phyloP scores from a whole-genome alignment of 305 asterid genomes.

The Euphrasia arctica region DNA sequence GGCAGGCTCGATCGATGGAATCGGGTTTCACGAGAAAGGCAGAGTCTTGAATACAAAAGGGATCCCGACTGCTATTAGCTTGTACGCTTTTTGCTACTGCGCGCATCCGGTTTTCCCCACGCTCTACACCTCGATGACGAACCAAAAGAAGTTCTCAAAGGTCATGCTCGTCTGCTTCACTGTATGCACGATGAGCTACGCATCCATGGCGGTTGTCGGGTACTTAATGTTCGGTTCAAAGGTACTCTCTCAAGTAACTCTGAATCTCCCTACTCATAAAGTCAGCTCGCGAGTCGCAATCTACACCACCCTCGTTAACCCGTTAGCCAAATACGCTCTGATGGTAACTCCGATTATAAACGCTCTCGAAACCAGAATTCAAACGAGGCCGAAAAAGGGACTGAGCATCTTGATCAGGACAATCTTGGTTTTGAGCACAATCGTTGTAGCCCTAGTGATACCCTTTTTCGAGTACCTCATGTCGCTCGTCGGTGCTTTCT shows the following conservation, averaged over 20 bases:
- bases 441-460: constrained; percentile 44
- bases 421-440: constrained; percentile 50
- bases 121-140: constrained; percentile 56
- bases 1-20: constrained; percentile 53
- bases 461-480: constrained; percentile 64
- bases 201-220: constrained; percentile 44
- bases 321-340: constrained; percentile 47
- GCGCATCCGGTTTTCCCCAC: constrained; percentile 82
- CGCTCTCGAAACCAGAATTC: constrained; percentile 35
- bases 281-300: constrained; percentile 48
- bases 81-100: constrained; percentile 63
- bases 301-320: constrained; percentile 51
- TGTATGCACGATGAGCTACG: constrained; percentile 40
- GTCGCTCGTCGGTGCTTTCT: constrained; percentile 84
- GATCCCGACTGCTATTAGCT: constrained; percentile 56
- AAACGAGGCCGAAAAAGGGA: constrained; percentile 16
- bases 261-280: constrained; percentile 37
- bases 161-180: constrained; percentile 42
- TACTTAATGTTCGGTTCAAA: constrained; percentile 47
- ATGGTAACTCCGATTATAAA: constrained; percentile 44
- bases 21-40: constrained; percentile 58
- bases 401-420: constrained; percentile 43
- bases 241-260: constrained; percentile 47
- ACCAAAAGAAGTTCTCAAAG: constrained; percentile 60
- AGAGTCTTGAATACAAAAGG: constrained; percentile 39